Evolutionary conservation across 768 basidiomycete genomes (phyloP), one percentile per base, ranked within the genome.

Genomic region (Trametes sanguinea): DNA sequence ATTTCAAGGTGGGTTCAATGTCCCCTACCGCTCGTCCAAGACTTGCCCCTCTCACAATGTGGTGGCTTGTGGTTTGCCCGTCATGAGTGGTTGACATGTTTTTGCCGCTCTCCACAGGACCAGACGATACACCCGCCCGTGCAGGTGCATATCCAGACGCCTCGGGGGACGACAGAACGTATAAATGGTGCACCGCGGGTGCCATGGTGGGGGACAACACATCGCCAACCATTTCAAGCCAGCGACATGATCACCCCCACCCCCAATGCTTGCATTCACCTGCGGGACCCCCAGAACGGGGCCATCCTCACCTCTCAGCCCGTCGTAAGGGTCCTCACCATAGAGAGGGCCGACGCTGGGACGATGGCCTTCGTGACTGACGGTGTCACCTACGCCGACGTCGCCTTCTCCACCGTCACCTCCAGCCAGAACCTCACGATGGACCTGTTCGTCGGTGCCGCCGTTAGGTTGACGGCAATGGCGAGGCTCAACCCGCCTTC

Each of bases 361-460:
- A 27, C 14, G 39, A 45, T 3, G 17, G 57, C 50, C 10, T 52
- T 59, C 42, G 33, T 59, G 13, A 33, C 30, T 30, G 57, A 59
- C 57, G 50, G 50, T 10, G 7, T 9, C 30, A 16, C 2, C 57
- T 52, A 35, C 43, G 29, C 50, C n/a, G 16, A 22, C 50, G n/a
- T 59, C 43, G 50, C 32, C 4, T 5, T 59, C 30, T 0, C 42
- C 42, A n/a, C 8, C 16, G 3, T 16, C n/a, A 37, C 44, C 17
- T 48, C 40, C 42, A 11, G 35, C 50, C 14, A 4, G 3, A 16
- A 22, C 42, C 32, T 6, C 30, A 16, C 42, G 14, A 14, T 43
- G 42, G 30, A 33, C 50, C n/a, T 59, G 50, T 43, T 45, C 42
- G 42, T 22, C 42, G 57, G 57, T n/a, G 16, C 57, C 30, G 50